Percentiles rank a stretch among this genome's conserved stretches.
phyloP scores from a whole-genome alignment of 2,329 filamentous ascomycete species.

The Alternaria longipes region DNA sequence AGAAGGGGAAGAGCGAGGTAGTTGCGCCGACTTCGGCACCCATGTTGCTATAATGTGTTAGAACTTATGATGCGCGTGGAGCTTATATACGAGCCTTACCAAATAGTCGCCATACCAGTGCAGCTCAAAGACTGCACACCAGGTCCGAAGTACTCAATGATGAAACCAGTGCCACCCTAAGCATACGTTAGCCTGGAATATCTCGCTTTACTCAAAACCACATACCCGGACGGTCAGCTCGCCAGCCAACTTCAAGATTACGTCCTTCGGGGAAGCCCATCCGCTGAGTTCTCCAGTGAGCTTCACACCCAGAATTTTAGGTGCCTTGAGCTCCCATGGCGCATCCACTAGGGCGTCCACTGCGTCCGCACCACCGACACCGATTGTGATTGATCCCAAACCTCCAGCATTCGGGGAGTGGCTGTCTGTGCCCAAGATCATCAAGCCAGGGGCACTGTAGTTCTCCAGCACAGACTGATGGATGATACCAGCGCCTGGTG shows the following conservation, averaged over 20 bases:
- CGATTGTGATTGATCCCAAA: conserved; percentile 91
- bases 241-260: conserved; percentile 90
- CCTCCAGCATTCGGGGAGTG: conserved; percentile 98
- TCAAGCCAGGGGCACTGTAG: conserved; percentile 93
- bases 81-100: conserved; percentile 34
- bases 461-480: conserved; percentile 98
- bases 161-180: conserved; percentile 85
- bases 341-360: conserved; percentile 96
- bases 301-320: conserved; percentile 85
- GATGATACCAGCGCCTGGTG: conserved; percentile 60
- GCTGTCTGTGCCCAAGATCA: conserved; percentile 99
- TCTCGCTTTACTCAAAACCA: conserved; percentile 1
- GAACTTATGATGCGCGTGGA: background rate
- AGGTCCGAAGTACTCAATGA: conserved; percentile 93
- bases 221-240: conserved; percentile 80
- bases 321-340: conserved; percentile 97
- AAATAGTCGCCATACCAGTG: conserved; percentile 92
- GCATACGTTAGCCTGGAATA: conserved; percentile 24
- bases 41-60: conserved; percentile 21
- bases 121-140: conserved; percentile 89
- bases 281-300: conserved; percentile 84
- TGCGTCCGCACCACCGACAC: conserved; percentile 95
- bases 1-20: conserved; percentile 94
- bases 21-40: conserved; percentile 93
- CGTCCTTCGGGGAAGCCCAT: conserved; percentile 95